Percentiles rank a stretch among this genome's conserved stretches.
phyloP scores from a whole-genome alignment of 805 yeast genomes.

The Lipomyces chichibuensis region DNA sequence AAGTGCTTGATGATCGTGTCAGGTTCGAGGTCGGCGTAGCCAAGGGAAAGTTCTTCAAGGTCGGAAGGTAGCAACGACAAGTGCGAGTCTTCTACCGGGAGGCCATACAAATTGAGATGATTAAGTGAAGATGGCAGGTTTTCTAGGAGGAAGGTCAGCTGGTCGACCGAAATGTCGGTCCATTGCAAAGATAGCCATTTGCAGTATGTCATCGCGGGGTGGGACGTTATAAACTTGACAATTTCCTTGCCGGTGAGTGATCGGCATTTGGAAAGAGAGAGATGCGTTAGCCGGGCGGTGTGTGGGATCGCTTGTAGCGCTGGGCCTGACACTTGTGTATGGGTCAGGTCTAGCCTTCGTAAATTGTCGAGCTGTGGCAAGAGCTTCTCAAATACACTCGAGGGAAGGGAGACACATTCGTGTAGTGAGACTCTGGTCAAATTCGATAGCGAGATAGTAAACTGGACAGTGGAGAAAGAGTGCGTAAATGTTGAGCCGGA shows the following conservation, averaged over 20 bases:
- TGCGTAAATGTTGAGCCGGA: conserved; percentile 63
- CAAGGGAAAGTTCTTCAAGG: conserved; percentile 43
- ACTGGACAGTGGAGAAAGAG: conserved; percentile 53
- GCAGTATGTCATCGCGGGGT: conserved; percentile 54
- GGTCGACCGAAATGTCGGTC: conserved; percentile 54
- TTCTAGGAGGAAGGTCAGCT: conserved; percentile 55
- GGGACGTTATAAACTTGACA: conserved; percentile 67
- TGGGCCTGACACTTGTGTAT: conserved; percentile 73
- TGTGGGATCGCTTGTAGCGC: conserved; percentile 60
- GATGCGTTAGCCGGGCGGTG: conserved; percentile 67
- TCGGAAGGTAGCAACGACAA: conserved; percentile 41
- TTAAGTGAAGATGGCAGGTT: conserved; percentile 48
- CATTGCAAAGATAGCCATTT: conserved; percentile 70
- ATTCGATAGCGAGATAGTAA: conserved; percentile 38
- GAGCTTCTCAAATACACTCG: conserved; percentile 57
- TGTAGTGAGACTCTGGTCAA: conserved; percentile 69
- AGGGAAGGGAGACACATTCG: conserved; percentile 79
- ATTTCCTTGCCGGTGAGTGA: conserved; percentile 65
- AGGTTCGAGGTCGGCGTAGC: conserved; percentile 40
- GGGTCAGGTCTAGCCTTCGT: conserved; percentile 75
- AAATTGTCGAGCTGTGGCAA: conserved; percentile 61
- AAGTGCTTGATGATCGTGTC: conserved; percentile 39
- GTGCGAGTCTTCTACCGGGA: conserved; percentile 54
- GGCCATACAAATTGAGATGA: conserved; percentile 65
- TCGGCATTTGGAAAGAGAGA: conserved; percentile 52